Percentiles rank a stretch among this genome's conserved stretches.
These are phyloP conservation scores for Loxodes magnus DNA, from an alignment of 73 alveolate species.

Conservation along the genomic window DNA sequence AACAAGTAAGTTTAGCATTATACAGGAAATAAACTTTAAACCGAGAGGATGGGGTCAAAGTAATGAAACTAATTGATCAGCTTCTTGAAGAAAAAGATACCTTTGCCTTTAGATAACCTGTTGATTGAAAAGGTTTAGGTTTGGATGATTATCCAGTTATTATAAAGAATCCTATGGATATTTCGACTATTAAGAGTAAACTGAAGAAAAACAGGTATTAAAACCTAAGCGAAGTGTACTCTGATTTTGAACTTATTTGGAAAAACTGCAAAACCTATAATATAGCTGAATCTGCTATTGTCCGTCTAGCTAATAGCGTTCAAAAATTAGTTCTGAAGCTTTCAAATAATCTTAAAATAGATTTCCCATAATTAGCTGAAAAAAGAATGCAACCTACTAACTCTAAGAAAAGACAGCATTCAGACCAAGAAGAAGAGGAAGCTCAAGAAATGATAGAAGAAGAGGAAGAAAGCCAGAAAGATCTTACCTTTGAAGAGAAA, in stretches of 20 bases:
- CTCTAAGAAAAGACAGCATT: too few species aligned
- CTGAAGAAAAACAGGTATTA: slow-evolving; percentile 42
- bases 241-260: slow-evolving; percentile 74
- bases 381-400: too few species aligned
- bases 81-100: slow-evolving; percentile 47
- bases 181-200: slow-evolving; percentile 38
- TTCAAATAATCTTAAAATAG: slow-evolving; percentile 14
- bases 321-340: slow-evolving; percentile 18
- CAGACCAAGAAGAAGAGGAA: slow-evolving; percentile 4
- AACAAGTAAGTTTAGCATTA: too few species aligned
- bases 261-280: slow-evolving; percentile 84
- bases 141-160: slow-evolving; percentile 70
- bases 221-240: slow-evolving; percentile 51
- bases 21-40: slow-evolving; percentile 12
- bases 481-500: background rate
- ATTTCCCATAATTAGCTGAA: too few species aligned
- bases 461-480: slow-evolving; percentile 10
- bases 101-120: slow-evolving; percentile 64
- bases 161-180: slow-evolving; percentile 78
- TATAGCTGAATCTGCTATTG: slow-evolving; percentile 35
- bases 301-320: slow-evolving; percentile 32
- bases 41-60: slow-evolving; percentile 22
- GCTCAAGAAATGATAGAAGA: background rate
- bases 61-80: slow-evolving; percentile 19
- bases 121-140: slow-evolving; percentile 54